These are phyloP conservation scores for Xylaria sp. DNA, from an alignment of 2,329 filamentous ascomycete species.

Conservation along the genomic window DNA sequence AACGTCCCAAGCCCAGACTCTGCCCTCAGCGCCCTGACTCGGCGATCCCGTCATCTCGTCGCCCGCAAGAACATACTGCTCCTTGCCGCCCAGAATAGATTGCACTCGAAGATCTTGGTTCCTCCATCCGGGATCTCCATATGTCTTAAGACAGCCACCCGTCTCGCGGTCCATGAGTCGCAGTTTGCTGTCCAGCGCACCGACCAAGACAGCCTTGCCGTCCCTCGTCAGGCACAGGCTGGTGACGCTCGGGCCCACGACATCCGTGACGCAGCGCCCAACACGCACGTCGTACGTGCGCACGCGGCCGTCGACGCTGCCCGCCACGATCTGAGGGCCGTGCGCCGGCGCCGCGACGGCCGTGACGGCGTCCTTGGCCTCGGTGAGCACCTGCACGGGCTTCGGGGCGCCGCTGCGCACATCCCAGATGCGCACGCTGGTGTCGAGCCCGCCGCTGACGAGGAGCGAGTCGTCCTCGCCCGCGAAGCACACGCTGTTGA, in stretches of 20 bases:
- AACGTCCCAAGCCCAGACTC: constrained; percentile 85
- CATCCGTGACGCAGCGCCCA: constrained; percentile 76
- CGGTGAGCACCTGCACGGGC: constrained; percentile 77
- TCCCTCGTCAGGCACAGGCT: constrained; percentile 77
- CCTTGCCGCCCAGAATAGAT: constrained; percentile 77
- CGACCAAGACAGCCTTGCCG: constrained; percentile 78
- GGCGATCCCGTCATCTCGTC: constrained; percentile 69
- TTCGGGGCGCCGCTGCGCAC: constrained; percentile 62
- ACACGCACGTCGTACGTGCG: constrained; percentile 84
- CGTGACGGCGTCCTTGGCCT: constrained; percentile 77
- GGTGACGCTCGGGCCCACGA: constrained; percentile 77
- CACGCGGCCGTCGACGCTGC: constrained; percentile 86
- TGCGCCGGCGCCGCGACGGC: constrained; percentile 60
- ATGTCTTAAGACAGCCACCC: constrained; percentile 79
- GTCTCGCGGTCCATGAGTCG: constrained; percentile 82
- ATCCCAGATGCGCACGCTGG: constrained; percentile 82
- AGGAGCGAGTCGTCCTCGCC: constrained; percentile 80
- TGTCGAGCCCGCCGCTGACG: constrained; percentile 79
- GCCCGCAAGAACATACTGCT: constrained; percentile 82
- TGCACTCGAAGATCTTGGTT: constrained; percentile 81
- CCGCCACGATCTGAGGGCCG: constrained; percentile 72
- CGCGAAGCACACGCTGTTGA: constrained; percentile 70
- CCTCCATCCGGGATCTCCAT: constrained; percentile 65
- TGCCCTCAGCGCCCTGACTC: constrained; percentile 60
- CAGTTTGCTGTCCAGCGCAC: constrained; percentile 79